Percentiles rank a stretch among this genome's conserved stretches.
phyloP scores from a whole-genome alignment of 2,329 filamentous ascomycete species.

The Emmonsiellopsis sp. region DNA sequence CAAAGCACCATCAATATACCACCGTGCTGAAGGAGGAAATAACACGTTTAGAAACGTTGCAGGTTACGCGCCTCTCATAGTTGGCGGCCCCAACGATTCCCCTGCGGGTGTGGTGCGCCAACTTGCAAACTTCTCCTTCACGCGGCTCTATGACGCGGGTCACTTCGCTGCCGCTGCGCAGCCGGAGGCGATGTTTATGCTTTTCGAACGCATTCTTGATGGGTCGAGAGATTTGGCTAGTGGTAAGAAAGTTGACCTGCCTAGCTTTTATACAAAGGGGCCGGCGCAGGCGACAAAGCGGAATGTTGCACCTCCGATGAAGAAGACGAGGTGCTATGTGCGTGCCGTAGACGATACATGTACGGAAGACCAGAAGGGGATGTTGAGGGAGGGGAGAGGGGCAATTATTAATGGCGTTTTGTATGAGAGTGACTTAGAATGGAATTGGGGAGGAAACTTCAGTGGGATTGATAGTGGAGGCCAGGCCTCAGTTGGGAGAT shows the following conservation, averaged over 20 bases:
- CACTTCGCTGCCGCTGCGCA: slow-evolving; percentile 46
- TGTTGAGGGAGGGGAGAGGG: slow-evolving; percentile 43
- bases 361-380: slow-evolving; percentile 40
- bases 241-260: slow-evolving; percentile 42
- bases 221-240: slow-evolving; percentile 40
- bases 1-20: slow-evolving; percentile 17
- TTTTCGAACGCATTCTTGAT: slow-evolving; percentile 45
- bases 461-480: too few species aligned
- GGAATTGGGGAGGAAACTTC: slow-evolving; percentile 12
- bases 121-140: slow-evolving; percentile 64
- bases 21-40: slow-evolving; percentile 16
- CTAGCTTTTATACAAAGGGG: slow-evolving; percentile 50
- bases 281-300: slow-evolving; percentile 49
- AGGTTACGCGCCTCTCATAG: slow-evolving; percentile 63
- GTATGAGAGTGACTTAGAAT: slow-evolving; percentile 33
- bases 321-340: slow-evolving; percentile 52
- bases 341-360: slow-evolving; percentile 46
- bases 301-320: slow-evolving; percentile 42
- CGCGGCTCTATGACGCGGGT: slow-evolving; percentile 48
- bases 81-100: slow-evolving; percentile 54
- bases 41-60: slow-evolving; percentile 50
- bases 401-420: slow-evolving; percentile 53
- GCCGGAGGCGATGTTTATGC: slow-evolving; percentile 44
- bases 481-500: too few species aligned
- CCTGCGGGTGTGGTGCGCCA: slow-evolving; percentile 58